Evolutionary conservation across 2,329 filamentous ascomycete genomes (phyloP).

Genomic region (Helotiales sp.): DNA sequence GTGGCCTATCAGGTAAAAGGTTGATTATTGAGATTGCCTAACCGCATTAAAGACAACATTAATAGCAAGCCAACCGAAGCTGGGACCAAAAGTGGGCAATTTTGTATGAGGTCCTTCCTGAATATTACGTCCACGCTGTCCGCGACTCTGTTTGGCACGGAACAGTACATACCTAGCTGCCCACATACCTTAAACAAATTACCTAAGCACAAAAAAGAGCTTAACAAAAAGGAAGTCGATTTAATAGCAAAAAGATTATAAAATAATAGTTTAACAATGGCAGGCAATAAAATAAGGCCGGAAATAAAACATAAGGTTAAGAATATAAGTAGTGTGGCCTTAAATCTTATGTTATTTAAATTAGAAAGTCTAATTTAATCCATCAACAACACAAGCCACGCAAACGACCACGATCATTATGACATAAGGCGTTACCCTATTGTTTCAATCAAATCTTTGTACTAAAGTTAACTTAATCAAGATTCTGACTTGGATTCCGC

Average conservation of each 20-base stretch:
- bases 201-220: neutral
- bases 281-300: neutral
- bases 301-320: neutral
- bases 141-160: neutral
- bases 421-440: neutral
- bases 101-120: neutral
- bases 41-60: neutral
- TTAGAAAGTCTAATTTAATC: neutral
- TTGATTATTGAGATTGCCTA: neutral
- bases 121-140: neutral
- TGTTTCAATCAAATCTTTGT: neutral
- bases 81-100: neutral
- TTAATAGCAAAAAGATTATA: neutral
- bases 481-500: slow-evolving; percentile 4
- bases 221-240: neutral
- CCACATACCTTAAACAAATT: neutral
- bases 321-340: neutral
- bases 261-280: neutral
- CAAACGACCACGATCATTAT: neutral
- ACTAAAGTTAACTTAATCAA: neutral
- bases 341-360: neutral
- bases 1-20: neutral
- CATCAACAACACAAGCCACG: neutral
- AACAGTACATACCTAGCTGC: neutral
- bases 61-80: neutral